These are phyloP conservation scores for Cystoderma amianthinum DNA, from an alignment of 768 basidiomycete genomes.

Conservation along the genomic window DNA sequence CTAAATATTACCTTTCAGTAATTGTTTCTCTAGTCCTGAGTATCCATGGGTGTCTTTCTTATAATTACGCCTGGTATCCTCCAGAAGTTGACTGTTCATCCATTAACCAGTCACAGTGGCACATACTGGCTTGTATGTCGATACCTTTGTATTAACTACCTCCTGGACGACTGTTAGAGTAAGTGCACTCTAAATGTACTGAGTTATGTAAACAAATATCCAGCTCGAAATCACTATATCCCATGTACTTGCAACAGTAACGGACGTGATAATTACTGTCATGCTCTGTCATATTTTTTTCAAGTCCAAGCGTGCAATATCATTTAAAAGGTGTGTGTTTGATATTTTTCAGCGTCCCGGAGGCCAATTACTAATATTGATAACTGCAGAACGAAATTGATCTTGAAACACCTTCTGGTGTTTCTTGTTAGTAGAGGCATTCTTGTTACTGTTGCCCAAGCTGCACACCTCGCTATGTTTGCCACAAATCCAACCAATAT, in stretches of 20 bases:
- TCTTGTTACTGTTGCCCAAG: slow-evolving; percentile 3
- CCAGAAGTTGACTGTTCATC: neutral
- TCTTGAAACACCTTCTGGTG: slow-evolving; percentile 4
- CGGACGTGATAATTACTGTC: slow-evolving; percentile 4
- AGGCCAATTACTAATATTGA: neutral
- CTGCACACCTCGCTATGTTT: slow-evolving; percentile 5
- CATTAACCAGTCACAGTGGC: neutral
- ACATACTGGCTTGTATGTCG: neutral
- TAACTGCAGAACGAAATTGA: neutral
- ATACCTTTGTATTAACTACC: neutral
- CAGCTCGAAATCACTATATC: slow-evolving; percentile 2
- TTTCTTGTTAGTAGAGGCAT: slow-evolving; percentile 5
- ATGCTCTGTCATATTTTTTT: slow-evolving; percentile 3
- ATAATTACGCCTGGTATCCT: neutral
- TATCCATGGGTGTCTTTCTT: neutral
- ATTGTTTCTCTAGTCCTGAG: neutral
- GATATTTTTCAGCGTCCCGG: neutral
- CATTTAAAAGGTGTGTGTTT: neutral
- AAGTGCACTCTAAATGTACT: neutral
- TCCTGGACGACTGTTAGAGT: too few species aligned
- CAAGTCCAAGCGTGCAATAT: neutral
- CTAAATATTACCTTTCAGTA: neutral
- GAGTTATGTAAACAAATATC: neutral
- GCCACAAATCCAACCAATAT: slow-evolving; percentile 4
- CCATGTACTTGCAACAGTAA: slow-evolving; percentile 2